phyloP scores from a whole-genome alignment of 495 filamentous ascomycete species.

The Aspergillus bertholletiae region DNA sequence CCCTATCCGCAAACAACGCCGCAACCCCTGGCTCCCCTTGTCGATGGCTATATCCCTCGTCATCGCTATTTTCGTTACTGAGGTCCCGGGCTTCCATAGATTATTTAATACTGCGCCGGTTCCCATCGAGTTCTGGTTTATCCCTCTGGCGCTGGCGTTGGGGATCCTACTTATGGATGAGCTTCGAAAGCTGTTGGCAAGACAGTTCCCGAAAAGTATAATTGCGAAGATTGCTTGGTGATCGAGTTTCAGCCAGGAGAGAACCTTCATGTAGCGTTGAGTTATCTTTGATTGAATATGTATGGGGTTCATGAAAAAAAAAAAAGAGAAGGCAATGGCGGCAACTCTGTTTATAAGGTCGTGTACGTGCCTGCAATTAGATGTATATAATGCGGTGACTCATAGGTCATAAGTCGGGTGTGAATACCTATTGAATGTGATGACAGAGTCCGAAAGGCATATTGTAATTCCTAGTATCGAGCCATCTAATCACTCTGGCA shows the following conservation, averaged over 20 bases:
- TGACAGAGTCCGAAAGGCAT: no score
- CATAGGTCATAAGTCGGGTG: no score
- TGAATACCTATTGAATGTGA: no score
- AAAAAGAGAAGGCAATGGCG: no score
- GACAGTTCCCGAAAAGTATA: slow-evolving; percentile 37
- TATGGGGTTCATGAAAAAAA: background rate
- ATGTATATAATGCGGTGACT: no score
- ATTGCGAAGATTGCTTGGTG: slow-evolving; percentile 46
- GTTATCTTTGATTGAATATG: no score
- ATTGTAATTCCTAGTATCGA: no score
- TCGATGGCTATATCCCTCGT: slow-evolving; percentile 39
- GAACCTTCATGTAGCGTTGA: no score
- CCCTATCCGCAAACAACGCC: slow-evolving; percentile 42
- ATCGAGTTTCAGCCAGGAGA: no score
- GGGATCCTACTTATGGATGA: slow-evolving; percentile 50
- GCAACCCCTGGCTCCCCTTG: slow-evolving; percentile 48
- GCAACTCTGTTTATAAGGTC: no score
- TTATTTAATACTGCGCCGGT: slow-evolving; percentile 47
- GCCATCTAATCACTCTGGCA: no score
- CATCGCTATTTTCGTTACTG: slow-evolving; percentile 52
- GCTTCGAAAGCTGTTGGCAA: slow-evolving; percentile 42
- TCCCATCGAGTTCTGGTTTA: slow-evolving; percentile 49
- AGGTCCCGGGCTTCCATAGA: slow-evolving; percentile 44
- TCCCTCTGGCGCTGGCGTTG: slow-evolving; percentile 45
- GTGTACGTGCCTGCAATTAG: no score